Evolutionary conservation across 2,329 filamentous ascomycete genomes (phyloP), one percentile per base, ranked within the genome.

Genomic region (Akanthomyces dipterigenus): DNA sequence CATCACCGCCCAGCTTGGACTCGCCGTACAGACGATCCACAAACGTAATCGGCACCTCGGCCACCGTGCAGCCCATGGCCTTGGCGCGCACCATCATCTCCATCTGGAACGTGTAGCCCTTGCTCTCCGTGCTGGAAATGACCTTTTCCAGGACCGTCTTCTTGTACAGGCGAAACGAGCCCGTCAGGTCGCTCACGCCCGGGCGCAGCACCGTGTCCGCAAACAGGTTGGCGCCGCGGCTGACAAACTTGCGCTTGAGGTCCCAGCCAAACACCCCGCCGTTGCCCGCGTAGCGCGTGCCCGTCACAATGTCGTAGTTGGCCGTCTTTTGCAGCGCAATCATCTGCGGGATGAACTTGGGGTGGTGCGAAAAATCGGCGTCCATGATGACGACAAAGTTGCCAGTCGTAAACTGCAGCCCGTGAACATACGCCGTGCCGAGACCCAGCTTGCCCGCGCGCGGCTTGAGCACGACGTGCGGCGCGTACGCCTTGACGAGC

Each of bases 341-440:
- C 91, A 99, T 98, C 72, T 88, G 82, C 59, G 93, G 88, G 77
- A 99, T 96, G 84, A 98, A 99, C 79, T 98, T 99, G 72, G 95
- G 95, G 82, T 99, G 95, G 80, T 99, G 95, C 69, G 87, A 91
- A 83, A 99, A 99, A 79, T 99, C 95, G 77, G 96, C 95, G 80
- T 99, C 95, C 95, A 99, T 99, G 83, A 99, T 99, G 81, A 99
- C 91, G 73, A 99, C 91, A 72, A 87, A 98, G 83, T 96, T 97
- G 70, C 95, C 95, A 24, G 87, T 92, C 26, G 84, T 89, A 73
- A 90, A 98, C 75, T 96, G 86, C 63, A 99, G 83, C 57, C 93
- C 93, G 77, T 97, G 93, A 43, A 97, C 91, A 78, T 98, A 98
- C 54, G 93, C 93, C 3, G 93, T 97, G 68, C 93, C 93, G 55